Conservation (phyloP, 768 basidiomycete genomes). For the Lactarius vividus region DNA sequence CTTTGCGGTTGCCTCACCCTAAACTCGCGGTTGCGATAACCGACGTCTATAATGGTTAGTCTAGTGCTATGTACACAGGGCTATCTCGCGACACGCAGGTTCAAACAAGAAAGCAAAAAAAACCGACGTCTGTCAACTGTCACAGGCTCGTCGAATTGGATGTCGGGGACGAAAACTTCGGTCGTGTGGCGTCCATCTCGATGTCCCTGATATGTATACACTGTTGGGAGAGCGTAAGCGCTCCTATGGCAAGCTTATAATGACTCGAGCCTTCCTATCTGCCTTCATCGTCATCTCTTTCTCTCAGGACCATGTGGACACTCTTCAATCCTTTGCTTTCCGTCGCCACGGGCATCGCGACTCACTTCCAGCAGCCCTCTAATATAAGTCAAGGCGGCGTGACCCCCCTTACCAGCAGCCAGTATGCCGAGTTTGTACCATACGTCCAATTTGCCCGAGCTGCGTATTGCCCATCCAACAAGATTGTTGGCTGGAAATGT, state of each 20-base stretch:
- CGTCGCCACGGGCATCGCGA: neutral
- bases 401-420: conserved; percentile 31
- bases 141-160: too few species aligned
- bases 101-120: too few species aligned
- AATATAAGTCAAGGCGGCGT: conserved; percentile 13
- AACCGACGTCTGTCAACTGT: too few species aligned
- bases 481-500: conserved; percentile 43
- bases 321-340: conserved; percentile 5
- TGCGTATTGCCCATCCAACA: conserved; percentile 47
- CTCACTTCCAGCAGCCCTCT: neutral
- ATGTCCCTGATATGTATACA: neutral
- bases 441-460: conserved; percentile 54
- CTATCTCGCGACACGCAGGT: too few species aligned
- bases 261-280: neutral
- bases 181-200: neutral
- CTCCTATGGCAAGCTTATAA: neutral
- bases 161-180: neutral
- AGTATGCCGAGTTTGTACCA: conserved; percentile 42
- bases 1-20: too few species aligned
- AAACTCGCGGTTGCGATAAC: too few species aligned
- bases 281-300: neutral
- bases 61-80: too few species aligned
- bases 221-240: neutral
- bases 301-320: conserved; percentile 5
- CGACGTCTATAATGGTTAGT: too few species aligned